Evolutionary conservation across 129 eudicot species (phyloP), one percentile per base, ranked within the genome.

Genomic region (Flaveria bidentis): DNA sequence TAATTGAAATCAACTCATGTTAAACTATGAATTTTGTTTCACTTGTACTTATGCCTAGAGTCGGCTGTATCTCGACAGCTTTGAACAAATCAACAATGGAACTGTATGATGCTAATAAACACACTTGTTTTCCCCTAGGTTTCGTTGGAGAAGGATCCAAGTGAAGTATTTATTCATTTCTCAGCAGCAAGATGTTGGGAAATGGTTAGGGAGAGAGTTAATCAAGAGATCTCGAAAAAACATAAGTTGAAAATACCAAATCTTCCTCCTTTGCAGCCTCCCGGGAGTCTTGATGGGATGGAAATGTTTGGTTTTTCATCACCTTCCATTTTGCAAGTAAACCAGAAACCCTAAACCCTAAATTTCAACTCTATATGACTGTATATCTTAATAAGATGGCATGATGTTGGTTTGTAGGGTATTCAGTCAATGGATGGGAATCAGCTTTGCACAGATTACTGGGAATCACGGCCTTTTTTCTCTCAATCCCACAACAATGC

Each of bases 191-290:
- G 82, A 84, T 95, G 96, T 86, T 95, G 99, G 99, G 99, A 95
- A 77, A 80, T 95, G 94, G 87, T 95, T 62, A 81, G 92, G 42
- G 99, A 95, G 58, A 87, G 92, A 81, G 96, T 91, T 76, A 95
- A 95, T 73, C 77, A 73, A 26, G 97, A 87, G 82, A 91, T 91
- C 42, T 45, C 86, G 9, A 95, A 87, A 87, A 89, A 87, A 77
- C 97, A 91, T 79, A 95, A 89, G 83, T 84, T 84, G 71, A 91
- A 90, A 69, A 82, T 60, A 58, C 52, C 57, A 64, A 86, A 86
- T 60, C 97, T 95, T 82, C 96, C 90, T 64, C 96, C 99, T 84
- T 71, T 95, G 82, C 99, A 95, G 84, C 99, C 99, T 57, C 96
- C 94, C 23, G 90, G 95, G 77, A 88, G 99, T 81, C 82, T 95